Conservation (phyloP, 331 rosid genomes). For the Erythrophleum ivorense region DNA sequence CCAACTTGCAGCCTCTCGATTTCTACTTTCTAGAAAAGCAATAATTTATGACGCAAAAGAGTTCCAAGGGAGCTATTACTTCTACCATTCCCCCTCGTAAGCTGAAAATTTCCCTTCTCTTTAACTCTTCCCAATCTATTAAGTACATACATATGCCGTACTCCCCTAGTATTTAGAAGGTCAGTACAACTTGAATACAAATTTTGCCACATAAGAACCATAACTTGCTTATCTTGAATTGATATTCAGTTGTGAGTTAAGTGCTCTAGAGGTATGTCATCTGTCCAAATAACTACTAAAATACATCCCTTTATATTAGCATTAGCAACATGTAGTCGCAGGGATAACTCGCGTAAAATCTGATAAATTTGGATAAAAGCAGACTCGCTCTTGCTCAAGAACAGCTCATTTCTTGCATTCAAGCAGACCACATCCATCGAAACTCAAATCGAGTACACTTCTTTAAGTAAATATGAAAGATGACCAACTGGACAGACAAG, state of each 20-base stretch:
- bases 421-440: slow-evolving; percentile 41
- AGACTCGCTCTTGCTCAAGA: slow-evolving; percentile 17
- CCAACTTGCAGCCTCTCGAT: background rate
- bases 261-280: background rate
- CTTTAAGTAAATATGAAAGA: slow-evolving; percentile 35
- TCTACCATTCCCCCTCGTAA: background rate
- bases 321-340: background rate
- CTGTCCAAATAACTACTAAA: slow-evolving; percentile 14
- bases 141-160: background rate
- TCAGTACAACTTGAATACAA: background rate
- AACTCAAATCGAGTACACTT: slow-evolving; percentile 48
- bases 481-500: slow-evolving; percentile 40
- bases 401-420: slow-evolving; percentile 41
- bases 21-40: background rate
- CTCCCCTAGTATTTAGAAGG: too few relatives aligned
- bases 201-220: background rate
- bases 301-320: background rate
- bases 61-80: background rate
- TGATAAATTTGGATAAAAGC: background rate
- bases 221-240: background rate
- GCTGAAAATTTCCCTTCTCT: background rate
- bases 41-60: background rate
- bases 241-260: background rate
- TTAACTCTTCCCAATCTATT: background rate
- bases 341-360: slow-evolving; percentile 4